Evolutionary conservation across 2,329 filamentous ascomycete genomes (phyloP), one percentile per base, ranked within the genome.

Genomic region (Coniochaeta ligniaria): DNA sequence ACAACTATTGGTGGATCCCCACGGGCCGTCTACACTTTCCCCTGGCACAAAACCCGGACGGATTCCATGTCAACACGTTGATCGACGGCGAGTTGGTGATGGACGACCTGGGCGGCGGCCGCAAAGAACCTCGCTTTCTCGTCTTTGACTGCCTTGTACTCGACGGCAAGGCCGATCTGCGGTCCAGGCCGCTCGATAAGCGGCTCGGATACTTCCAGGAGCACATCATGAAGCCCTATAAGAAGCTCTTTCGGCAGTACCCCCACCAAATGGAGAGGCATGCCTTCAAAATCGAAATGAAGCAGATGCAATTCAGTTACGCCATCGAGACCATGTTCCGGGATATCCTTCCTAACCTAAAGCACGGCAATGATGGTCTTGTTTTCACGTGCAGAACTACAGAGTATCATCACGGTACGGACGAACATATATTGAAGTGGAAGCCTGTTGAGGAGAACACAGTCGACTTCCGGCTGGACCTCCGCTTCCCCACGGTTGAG

Each of bases 351-450:
- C 93, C 92, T 1, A 86, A 82, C 47, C 83, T 99, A 38, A 89
- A 88, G 66, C 95, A 99, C 72, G 93, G 94, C 63, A 98, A 97
- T 73, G 95, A 99, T 72, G 95, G 95, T 6, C 83, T 99, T 55
- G 96, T 99, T 70, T 99, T 98, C 75, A 98, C 95, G n/a, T 96
- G 94, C 76, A 87, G 91, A 64, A 89, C 86, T 67, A 92, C 91
- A 20, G 83, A 88, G 11, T 99, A 99, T 78, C 88, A 88, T 67
- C 88, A 90, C 66, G 95, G 95, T 66, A 99, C 95, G 14, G 95
- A 99, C 74, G 85, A 85, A 57, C 89, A 96, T 72, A 99, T 97
- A 64, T 80, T 99, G 43, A 99, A 99, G 74, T 99, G 95, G 95
- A 99, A 99, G 76, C 92, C 94, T 0, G 91, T 92, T 4, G 82